Evolutionary conservation across 805 yeast species (phyloP).

Genomic region (Brettanomyces anomalus): DNA sequence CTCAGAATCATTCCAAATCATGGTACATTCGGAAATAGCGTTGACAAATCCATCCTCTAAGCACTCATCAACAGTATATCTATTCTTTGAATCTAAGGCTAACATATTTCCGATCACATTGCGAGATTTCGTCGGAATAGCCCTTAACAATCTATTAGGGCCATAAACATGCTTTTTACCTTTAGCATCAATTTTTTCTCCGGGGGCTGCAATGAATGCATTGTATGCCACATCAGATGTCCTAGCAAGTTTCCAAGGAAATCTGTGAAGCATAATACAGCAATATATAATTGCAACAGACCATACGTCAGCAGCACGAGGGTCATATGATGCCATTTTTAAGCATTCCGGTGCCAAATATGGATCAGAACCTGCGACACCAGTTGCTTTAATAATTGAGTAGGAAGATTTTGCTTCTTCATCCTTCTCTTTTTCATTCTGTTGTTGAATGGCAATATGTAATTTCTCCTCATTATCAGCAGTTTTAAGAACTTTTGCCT

Average conservation of each 20-base stretch:
- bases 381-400: constrained; percentile 54
- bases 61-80: constrained; percentile 54
- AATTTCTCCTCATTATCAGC: background rate
- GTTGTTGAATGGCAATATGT: background rate
- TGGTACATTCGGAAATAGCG: constrained; percentile 47
- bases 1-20: constrained; percentile 15
- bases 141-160: constrained; percentile 60
- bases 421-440: background rate
- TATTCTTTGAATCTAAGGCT: constrained; percentile 42
- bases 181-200: constrained; percentile 18
- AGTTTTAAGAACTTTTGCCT: background rate
- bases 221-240: constrained; percentile 64
- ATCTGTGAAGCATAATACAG: constrained; percentile 78
- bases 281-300: constrained; percentile 86
- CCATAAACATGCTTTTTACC: constrained; percentile 33
- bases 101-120: constrained; percentile 59
- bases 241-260: constrained; percentile 96
- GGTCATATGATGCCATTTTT: constrained; percentile 51
- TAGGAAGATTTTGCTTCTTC: background rate
- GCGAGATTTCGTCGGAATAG: constrained; percentile 63
- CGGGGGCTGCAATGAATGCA: constrained; percentile 38
- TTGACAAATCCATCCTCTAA: constrained; percentile 48
- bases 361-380: constrained; percentile 94
- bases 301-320: constrained; percentile 88
- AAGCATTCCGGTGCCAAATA: constrained; percentile 91